Conservation (phyloP, 2,329 filamentous ascomycete species). For the Cytospora mali region DNA sequence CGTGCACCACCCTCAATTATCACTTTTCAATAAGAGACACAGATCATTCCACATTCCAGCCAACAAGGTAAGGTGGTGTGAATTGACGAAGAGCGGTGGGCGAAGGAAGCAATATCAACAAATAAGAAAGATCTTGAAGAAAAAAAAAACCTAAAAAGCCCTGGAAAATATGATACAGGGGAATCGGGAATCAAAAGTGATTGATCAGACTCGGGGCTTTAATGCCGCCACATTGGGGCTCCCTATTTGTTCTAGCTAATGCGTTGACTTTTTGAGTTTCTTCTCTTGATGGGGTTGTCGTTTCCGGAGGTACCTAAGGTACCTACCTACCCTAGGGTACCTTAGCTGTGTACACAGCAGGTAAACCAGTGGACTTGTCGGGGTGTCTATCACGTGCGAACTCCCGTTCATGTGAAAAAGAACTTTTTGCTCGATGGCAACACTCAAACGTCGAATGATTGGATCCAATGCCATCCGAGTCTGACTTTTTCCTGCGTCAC, state of each 20-base stretch:
- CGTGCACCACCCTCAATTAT: no score
- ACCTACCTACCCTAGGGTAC: no score
- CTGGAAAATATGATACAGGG: neutral
- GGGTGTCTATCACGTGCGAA: neutral
- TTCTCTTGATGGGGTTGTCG: neutral
- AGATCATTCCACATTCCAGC: no score
- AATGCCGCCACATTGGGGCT: neutral
- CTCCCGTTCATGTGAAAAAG: neutral
- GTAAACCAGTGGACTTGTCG: neutral
- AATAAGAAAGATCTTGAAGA: neutral
- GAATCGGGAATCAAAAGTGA: neutral
- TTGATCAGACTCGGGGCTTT: neutral
- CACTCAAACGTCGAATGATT: neutral
- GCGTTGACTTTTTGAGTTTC: no score
- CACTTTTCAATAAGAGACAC: neutral
- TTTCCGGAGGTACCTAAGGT: neutral
- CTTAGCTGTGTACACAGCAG: no score
- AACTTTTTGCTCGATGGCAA: neutral
- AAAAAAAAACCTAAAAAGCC: neutral
- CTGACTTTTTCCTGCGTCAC: neutral
- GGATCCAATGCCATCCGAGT: neutral
- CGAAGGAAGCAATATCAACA: neutral
- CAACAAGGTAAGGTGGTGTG: no score
- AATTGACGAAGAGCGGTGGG: no score
- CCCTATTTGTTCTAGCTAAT: no score